These are phyloP conservation scores for Fraxinus dipetala DNA, from an alignment of 305 asterid species.

Conservation along the genomic window DNA sequence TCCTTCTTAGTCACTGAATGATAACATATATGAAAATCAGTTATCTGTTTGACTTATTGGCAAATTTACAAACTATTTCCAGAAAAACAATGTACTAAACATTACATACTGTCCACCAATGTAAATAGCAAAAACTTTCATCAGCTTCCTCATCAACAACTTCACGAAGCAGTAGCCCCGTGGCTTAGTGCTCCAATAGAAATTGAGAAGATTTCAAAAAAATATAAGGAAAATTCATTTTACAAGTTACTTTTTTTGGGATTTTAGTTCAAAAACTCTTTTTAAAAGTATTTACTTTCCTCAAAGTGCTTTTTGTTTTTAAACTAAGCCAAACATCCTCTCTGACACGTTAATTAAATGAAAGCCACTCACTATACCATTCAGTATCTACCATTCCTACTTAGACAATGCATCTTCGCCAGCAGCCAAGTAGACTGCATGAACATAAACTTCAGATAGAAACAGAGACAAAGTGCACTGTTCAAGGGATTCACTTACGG, in stretches of 20 bases:
- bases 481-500: background rate
- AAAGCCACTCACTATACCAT: background rate
- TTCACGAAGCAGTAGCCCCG: background rate
- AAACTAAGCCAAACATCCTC: background rate
- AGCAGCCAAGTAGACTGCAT: background rate
- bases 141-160: background rate
- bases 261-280: background rate
- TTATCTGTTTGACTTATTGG: background rate
- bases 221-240: background rate
- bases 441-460: background rate
- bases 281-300: background rate
- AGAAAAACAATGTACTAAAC: background rate
- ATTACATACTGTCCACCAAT: background rate
- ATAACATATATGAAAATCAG: background rate
- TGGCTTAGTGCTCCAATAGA: background rate
- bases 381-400: background rate
- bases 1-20: background rate
- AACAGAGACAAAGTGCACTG: background rate
- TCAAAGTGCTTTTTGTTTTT: background rate
- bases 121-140: background rate
- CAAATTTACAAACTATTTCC: background rate
- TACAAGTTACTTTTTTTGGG: background rate
- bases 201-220: background rate
- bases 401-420: background rate
- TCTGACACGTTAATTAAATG: background rate